Evolutionary conservation across 2,329 filamentous ascomycete species (phyloP), one percentile per base, ranked within the genome.

Genomic region (Colletotrichum paranaense): DNA sequence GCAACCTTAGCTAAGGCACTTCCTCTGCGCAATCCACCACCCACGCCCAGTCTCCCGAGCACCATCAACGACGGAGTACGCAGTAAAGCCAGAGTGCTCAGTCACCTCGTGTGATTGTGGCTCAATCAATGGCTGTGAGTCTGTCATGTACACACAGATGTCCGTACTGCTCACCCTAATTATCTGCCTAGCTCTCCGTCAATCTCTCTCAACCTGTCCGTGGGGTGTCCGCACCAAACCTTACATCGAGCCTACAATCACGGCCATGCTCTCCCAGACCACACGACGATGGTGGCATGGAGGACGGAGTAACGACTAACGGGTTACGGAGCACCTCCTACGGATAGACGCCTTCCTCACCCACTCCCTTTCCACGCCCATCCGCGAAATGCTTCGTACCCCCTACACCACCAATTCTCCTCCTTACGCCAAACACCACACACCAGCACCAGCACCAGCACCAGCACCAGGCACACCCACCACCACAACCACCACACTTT

Each of bases 341-440:
- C 16, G n/a, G 30, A 30, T 49, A 56, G 56, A 49, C 63, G 55
- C 56, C 67, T 69, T 32, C 12, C 35, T 46, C 32, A 28, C 52
- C 52, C 49, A 42, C 30, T 28, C 46, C 28, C 28, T 24, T 49
- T 35, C 60, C 49, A 42, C 30, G 38, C 46, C 28, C 28, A 58
- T 9, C 55, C 19, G 5, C 42, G 42, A n/a, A 49, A n/a, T n/a
- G 19, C 42, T 49, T 49, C 16, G 42, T 49, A 49, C 42, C 42
- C 42, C 42, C 42, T 49, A n/a, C 19, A 49, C 42, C 42, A 49
- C 42, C 30, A 32, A 32, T 35, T 11, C 32, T 49, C 42, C 6
- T 49, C 42, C 42, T 49, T 9, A n/a, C 19, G 38, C 49, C 68
- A 72, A 35, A 72, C 62, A 28, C 68, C 63, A 55, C n/a, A 58